Conservation (phyloP, 805 yeast genomes). For the Candida adriatica region DNA sequence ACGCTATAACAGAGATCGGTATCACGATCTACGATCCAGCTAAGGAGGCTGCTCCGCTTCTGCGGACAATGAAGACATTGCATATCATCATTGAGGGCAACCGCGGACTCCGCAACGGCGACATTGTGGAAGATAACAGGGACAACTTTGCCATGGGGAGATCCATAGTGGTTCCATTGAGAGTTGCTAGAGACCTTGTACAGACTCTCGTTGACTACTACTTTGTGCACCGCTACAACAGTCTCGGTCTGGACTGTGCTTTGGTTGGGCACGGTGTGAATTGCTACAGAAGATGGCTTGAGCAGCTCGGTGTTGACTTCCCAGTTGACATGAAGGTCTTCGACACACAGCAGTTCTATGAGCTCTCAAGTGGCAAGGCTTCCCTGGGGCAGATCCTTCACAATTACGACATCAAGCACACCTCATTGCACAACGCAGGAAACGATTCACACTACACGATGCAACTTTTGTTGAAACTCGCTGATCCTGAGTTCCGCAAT, state of each 20-base stretch:
- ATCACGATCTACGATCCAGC: conserved; percentile 50
- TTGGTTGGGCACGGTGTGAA: conserved; percentile 55
- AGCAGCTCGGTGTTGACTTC: conserved; percentile 37
- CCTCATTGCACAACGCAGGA: conserved; percentile 62
- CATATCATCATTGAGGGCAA: conserved; percentile 42
- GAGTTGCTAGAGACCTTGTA: conserved; percentile 31
- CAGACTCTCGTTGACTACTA: conserved; percentile 39
- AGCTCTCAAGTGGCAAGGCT: conserved; percentile 33
- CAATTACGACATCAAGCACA: conserved; percentile 45
- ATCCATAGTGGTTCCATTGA: conserved; percentile 34
- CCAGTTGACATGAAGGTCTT: conserved; percentile 28
- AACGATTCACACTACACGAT: conserved; percentile 65
- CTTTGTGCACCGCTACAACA: conserved; percentile 24
- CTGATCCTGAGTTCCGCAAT: conserved; percentile 39
- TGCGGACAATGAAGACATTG: conserved; percentile 35
- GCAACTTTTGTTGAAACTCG: conserved; percentile 37
- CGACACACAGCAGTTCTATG: conserved; percentile 46
- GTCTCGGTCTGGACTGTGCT: conserved; percentile 24
- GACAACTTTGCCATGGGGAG: conserved; percentile 43
- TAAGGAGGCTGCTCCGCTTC: conserved; percentile 30
- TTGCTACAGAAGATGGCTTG: conserved; percentile 50
- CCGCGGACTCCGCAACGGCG: conserved; percentile 37
- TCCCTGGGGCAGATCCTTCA: conserved; percentile 40
- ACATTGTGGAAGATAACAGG: conserved; percentile 48
- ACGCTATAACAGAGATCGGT: conserved; percentile 49